Percentiles rank a stretch among this genome's conserved stretches.
phyloP scores from a whole-genome alignment of 2,329 filamentous ascomycete species.

The Cercospora sesami region DNA sequence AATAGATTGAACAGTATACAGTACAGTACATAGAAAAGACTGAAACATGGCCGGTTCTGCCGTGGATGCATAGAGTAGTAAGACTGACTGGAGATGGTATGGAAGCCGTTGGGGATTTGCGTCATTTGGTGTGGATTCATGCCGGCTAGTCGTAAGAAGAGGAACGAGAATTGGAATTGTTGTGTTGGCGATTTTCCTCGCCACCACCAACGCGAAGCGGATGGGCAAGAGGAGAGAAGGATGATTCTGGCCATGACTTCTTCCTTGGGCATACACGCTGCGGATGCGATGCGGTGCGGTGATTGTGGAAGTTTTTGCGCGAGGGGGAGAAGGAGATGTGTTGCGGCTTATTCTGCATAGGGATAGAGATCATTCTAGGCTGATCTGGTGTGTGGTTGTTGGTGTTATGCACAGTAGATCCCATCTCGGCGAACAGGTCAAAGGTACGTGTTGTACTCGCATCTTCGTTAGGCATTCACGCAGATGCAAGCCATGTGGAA shows the following conservation, averaged over 20 bases:
- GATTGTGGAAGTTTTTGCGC: background rate
- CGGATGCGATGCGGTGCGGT: background rate
- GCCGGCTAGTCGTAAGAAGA: too few species aligned
- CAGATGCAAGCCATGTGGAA: background rate
- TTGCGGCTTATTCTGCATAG: background rate
- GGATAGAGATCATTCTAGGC: background rate
- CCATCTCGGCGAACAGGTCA: background rate
- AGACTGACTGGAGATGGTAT: too few species aligned
- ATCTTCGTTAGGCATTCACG: background rate
- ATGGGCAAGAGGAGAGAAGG: too few species aligned
- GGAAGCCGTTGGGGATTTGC: background rate
- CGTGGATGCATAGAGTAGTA: background rate
- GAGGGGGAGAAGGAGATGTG: background rate
- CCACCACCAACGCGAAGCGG: too few species aligned
- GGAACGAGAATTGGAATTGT: background rate
- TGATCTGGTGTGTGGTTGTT: background rate
- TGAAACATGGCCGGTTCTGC: background rate
- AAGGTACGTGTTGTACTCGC: background rate
- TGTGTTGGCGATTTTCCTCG: too few species aligned
- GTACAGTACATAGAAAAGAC: too few species aligned
- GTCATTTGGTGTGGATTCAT: background rate
- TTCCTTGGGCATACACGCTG: background rate
- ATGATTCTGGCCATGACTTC: background rate
- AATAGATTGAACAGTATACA: background rate
- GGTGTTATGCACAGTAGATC: background rate